Evolutionary conservation across 2,329 filamentous ascomycete species (phyloP), one percentile per base, ranked within the genome.

Genomic region (Moelleriella libera): DNA sequence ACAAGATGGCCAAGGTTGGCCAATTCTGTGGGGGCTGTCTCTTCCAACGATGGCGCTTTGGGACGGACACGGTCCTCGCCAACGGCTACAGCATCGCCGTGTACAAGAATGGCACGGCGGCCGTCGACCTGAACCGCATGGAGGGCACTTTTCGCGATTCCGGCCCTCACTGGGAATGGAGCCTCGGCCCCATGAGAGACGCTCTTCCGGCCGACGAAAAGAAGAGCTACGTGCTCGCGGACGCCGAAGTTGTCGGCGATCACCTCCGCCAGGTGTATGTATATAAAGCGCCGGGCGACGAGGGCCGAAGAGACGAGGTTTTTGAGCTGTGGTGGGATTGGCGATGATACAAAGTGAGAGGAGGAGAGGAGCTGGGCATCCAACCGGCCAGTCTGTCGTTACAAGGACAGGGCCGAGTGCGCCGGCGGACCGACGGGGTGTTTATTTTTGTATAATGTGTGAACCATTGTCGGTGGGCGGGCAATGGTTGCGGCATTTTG

Each of bases 31-130:
- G 78, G 5, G 70, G 72, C 44, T 81, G 77, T 49, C 69, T 80
- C 51, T 61, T 82, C 45, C 74, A 76, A 54, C 68, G 78, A 29
- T 81, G 70, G 64, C 63, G 68, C 43, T 69, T 73, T 47, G 64
- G 60, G 37, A 50, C 57, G n/a, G 66, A 74, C 47, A 68, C 65
- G 0, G 55, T 80, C n/a, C 60, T 81, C 9, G 68, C 72, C 30
- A 81, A 81, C 56, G 78, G 78, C 1, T 81, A 72, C 55, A 79
- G 74, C 21, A 68, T 81, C 44, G 66, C 69, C 31, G 61, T 66
- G 43, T 80, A 80, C 51, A 53, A 57, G 3, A 57, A 61, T 1
- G 65, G 64, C 40, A 57, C 70, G 5, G 60, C 64, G 5, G 53
- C 57, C 3, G 48, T 72, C 1, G 68, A 73, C 29, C 56, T 74